Base-by-base conservation (phyloP, 78 protist species). In the Polysphondylium violaceum region DNA sequence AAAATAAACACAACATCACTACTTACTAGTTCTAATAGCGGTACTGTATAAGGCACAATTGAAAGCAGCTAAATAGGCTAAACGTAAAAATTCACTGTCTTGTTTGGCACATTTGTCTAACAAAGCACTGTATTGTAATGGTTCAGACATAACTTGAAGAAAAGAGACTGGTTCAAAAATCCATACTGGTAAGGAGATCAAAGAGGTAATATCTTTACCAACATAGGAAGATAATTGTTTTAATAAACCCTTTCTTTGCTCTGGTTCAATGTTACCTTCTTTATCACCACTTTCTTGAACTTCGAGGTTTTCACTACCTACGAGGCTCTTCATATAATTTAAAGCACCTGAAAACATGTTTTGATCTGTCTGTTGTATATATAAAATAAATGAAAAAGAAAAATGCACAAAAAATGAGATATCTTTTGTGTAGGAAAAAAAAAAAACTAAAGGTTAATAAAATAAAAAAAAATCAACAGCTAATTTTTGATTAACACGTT, bases 111-210 rank as follows among this genome's bases (percentile, higher is more conserved):
- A 86, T 58, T 88, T 74, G 5, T 64, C 40, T 47, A 88, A 75
- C 12, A 88, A 72, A 16, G 56, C 87, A 29, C 40, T 71, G 47
- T 75, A 88, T 73, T 88, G 94, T 51, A 73, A 53, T 55, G 94
- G 88, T 38, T 88, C 94, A 3, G 88, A 51, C 94, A 88, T 88
- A 21, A 76, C 78, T 50, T 88, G 94, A 35, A 88, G 73, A 56
- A 88, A 88, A 38, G 94, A 88, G 12, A 77, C 83, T 69, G 94
- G 94, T 51, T 88, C 94, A 16, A 77, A 77, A 81, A 88, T 76
- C 86, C 88, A 77, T 31, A 88, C 94, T 77, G 94, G 94, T 21
- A 88, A 56, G 33, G 94, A 76, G 55, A 88, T 88, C 67, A 81
- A 44, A 14, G 94, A 77, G 21, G 94, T 88, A 51, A 88, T 69